A percentile compares a stretch with the other conserved stretches of the same genome.
phyloP scores from a whole-genome alignment of 2,329 filamentous ascomycete genomes.

The Rhynchosporium agropyri region DNA sequence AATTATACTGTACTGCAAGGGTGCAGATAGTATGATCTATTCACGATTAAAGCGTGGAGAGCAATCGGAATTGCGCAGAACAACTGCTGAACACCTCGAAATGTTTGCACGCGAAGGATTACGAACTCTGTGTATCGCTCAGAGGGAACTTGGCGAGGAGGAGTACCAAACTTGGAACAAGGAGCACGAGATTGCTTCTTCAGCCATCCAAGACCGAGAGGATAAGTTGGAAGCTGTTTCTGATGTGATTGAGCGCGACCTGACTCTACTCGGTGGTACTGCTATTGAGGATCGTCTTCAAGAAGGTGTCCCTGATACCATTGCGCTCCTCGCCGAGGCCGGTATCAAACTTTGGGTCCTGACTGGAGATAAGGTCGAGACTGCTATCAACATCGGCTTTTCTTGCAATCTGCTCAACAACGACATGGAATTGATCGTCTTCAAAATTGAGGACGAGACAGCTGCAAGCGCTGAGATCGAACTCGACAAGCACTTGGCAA shows the following conservation, averaged over 20 bases:
- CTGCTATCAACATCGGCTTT: slow-evolving; percentile 99
- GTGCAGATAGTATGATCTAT: slow-evolving; percentile 96
- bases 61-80: slow-evolving; percentile 78
- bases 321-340: slow-evolving; percentile 84
- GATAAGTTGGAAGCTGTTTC: slow-evolving; percentile 90
- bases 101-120: slow-evolving; percentile 96
- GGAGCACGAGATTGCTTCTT: slow-evolving; percentile 84
- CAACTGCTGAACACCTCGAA: slow-evolving; percentile 91
- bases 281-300: slow-evolving; percentile 97
- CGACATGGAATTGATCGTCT: slow-evolving; percentile 92
- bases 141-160: slow-evolving; percentile 76
- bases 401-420: slow-evolving; percentile 97
- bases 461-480: slow-evolving; percentile 64
- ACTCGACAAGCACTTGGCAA: slow-evolving; percentile 71
- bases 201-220: slow-evolving; percentile 82
- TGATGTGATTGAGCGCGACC: slow-evolving; percentile 86
- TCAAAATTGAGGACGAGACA: slow-evolving; percentile 81
- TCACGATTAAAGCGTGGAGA: slow-evolving; percentile 83
- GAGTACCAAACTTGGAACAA: slow-evolving; percentile 85
- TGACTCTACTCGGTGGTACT: slow-evolving; percentile 87
- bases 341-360: slow-evolving; percentile 99
- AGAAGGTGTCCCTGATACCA: slow-evolving; percentile 95
- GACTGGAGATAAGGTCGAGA: slow-evolving; percentile 98
- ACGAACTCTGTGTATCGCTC: slow-evolving; percentile 90
- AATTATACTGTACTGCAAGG: slow-evolving; percentile 94